Base-by-base conservation (phyloP, 2,329 filamentous ascomycete genomes). In the Penicillium rolfsii region DNA sequence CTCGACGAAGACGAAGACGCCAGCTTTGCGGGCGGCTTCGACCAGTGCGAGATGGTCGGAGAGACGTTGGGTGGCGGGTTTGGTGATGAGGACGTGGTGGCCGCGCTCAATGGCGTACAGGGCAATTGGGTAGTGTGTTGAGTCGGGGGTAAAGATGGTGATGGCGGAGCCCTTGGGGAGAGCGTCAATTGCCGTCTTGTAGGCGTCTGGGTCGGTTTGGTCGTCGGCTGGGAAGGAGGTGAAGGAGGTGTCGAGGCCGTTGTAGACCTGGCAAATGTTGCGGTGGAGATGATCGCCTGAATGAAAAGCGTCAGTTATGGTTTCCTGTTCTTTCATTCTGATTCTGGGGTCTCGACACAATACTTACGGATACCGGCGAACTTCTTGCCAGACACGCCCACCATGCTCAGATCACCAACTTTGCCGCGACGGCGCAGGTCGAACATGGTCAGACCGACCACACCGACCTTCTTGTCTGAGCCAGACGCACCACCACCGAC, bases 381-480 rank as follows among this genome's bases (percentile, higher is more conserved):
- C 80, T 97, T 97, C 72, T 84, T 85, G 65, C 93, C 94, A 62
- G 91, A 93, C 58, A 91, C 91, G 58, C 93, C 94, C 24, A 91
- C 93, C 93, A 97, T 97, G 72, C 87, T 87, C 71, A 97, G 82
- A 63, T 90, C 87, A 69, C 86, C 89, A 26, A 97, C 93, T 79
- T 97, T 97, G 69, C 93, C 93, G 75, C 93, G 85, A 64, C 93
- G 85, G 62, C 93, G 88, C 67, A 97, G 83, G 76, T 97, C 93
- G 76, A 97, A 96, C 67, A 97, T 83, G 26, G 91, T 94, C 75
- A 97, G 81, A 43, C 91, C 93, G 19, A 97, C 93, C 9, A 97
- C 94, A 60, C 94, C 93, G 53, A 97, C 90, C 79, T 97, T 97
- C 82, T 97, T 97, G 83, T 97, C 94, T 53, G 92, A 96, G 11